phyloP scores from a whole-genome alignment of 2,329 filamentous ascomycete genomes.

The Cyclaneusma minus region DNA sequence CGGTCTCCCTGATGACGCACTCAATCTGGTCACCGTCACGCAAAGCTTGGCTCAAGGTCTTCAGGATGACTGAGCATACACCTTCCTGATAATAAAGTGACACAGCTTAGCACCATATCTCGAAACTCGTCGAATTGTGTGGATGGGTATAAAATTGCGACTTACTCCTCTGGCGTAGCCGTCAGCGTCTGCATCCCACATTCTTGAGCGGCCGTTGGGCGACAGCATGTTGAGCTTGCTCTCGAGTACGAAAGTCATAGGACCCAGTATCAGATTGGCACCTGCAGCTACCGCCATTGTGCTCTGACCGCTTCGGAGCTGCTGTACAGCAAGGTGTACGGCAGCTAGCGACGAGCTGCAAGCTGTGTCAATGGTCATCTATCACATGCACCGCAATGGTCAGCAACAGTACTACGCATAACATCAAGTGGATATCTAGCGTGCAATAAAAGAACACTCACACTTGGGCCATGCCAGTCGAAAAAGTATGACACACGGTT shows the following conservation, averaged over 20 bases:
- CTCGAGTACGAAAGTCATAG: conserved; percentile 2
- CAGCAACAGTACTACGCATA: too few relatives aligned
- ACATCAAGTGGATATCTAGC: too few relatives aligned
- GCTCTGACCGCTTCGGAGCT: conserved; percentile 6
- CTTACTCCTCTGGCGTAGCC: conserved; percentile 5
- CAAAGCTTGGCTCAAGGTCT: conserved; percentile 38
- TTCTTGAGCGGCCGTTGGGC: conserved; percentile 22
- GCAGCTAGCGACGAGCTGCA: conserved; percentile 22
- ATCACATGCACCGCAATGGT: too few relatives aligned
- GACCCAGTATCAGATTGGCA: conserved; percentile 9
- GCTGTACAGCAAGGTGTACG: conserved; percentile 16
- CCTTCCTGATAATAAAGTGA: too few relatives aligned
- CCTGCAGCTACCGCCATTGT: conserved; percentile 9
- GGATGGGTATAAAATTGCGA: conserved; percentile 32
- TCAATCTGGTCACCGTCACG: conserved; percentile 39
- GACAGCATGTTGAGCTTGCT: conserved; percentile 23
- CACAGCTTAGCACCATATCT: too few relatives aligned
- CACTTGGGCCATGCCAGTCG: conserved; percentile 20
- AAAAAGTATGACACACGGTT: conserved; percentile 27
- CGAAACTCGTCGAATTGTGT: too few relatives aligned
- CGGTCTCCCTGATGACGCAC: conserved; percentile 33
- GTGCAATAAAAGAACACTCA: too few relatives aligned
- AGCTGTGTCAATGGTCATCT: conserved; percentile 24
- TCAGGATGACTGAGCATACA: conserved; percentile 38
- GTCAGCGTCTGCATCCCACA: background rate